Percentiles rank a stretch among this genome's conserved stretches.
These are phyloP conservation scores for Avena eriantha DNA, from an alignment of 176 grass and related monocot genomes.

Conservation along the genomic window DNA sequence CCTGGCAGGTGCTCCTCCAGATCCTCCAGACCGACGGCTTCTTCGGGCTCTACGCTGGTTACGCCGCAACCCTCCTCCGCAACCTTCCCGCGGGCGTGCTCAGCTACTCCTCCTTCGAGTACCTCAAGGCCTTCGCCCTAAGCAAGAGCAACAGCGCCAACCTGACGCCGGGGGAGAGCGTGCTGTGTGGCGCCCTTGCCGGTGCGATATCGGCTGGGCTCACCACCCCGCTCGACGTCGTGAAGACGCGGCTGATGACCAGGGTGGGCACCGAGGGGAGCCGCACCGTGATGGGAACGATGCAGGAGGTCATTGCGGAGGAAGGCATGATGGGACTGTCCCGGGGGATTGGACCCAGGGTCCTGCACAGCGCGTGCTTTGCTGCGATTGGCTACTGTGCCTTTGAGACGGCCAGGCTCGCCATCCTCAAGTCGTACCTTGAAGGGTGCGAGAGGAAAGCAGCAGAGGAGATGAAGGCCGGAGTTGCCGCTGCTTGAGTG, in stretches of 20 bases:
- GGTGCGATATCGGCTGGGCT: constrained; percentile 81
- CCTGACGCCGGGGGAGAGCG: constrained; percentile 75
- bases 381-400: constrained; percentile 83
- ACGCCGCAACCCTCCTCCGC: constrained; percentile 85
- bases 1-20: constrained; percentile 73
- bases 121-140: constrained; percentile 85
- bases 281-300: constrained; percentile 66
- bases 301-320: constrained; percentile 79
- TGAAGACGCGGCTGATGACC: constrained; percentile 95
- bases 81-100: constrained; percentile 81
- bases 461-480: neutral
- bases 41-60: constrained; percentile 82
- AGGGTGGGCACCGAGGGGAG: constrained; percentile 56
- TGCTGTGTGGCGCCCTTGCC: constrained; percentile 77
- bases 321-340: constrained; percentile 75
- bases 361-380: constrained; percentile 94
- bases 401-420: constrained; percentile 84
- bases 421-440: constrained; percentile 65
- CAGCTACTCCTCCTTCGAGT: constrained; percentile 96
- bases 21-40: constrained; percentile 73
- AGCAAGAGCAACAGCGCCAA: constrained; percentile 34
- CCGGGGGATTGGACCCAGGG: constrained; percentile 77
- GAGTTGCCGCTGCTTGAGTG: constrained; percentile 34
- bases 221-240: constrained; percentile 87
- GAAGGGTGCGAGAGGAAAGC: constrained; percentile 52